Evolutionary conservation across 495 filamentous ascomycete species (phyloP), one percentile per base, ranked within the genome.

Genomic region (Extremus antarcticus): DNA sequence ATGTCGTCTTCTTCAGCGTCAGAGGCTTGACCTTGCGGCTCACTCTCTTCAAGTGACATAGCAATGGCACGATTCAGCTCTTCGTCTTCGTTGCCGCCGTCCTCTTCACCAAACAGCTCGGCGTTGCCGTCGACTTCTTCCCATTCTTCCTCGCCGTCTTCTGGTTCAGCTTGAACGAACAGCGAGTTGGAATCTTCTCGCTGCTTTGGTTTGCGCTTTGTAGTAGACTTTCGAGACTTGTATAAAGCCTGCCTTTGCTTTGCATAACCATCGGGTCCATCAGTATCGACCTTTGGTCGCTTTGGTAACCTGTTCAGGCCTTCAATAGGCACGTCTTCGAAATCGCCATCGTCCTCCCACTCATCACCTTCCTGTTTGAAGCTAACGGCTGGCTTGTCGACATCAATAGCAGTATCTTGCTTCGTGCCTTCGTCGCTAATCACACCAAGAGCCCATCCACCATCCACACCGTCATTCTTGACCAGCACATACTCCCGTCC

Each of bases 391-490:
- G 79, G 76, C 20, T 79, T 68, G 19, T 81, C 85, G 47, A 87
- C 65, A 35, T 76, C 78, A 55, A 98, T 97, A 1, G 92, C 91
- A 63, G 84, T 90, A 50, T 80, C 76, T 35, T 85, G 77, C 63
- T 85, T 94, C 47, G 78, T 76, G 29, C 86, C 78, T 61, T 86
- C 92, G 25, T 63, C 58, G 46, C 71, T 86, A 20, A 98, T 90
- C 35, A 98, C 92, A 43, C 92, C 92, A 13, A 98, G 73, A 1
- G 90, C 89, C 89, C 89, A 98, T n/a, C 92, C 92, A 41, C 94
- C 94, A 69, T 94, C 92, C 9, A 91, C 87, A 3, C 87, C 86
- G 50, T 87, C 87, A 63, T 98, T 95, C 68, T 91, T 94, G 25
- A 98, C 91, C 1, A 98, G 74, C 29, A 97, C 88, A 65, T 98